Percentiles rank a stretch among this genome's conserved stretches.
Conservation (phyloP, 1,139 yeast genomes). For the Nakaseomyces glabratus region DNA sequence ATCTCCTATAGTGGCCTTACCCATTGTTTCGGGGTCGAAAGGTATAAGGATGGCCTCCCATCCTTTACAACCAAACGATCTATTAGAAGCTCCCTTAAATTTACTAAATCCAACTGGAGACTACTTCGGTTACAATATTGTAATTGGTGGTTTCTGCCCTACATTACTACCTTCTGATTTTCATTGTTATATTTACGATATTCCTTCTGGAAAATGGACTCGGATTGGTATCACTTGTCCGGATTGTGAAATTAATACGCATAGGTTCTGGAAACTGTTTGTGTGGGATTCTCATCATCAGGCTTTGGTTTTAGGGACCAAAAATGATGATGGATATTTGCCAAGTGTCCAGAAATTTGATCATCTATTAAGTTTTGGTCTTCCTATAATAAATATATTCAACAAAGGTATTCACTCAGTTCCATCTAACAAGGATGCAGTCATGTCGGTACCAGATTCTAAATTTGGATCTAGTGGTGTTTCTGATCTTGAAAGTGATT, state of each 20-base stretch:
- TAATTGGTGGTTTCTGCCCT: slow-evolving; percentile 47
- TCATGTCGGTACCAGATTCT: not conserved
- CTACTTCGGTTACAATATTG: slow-evolving; percentile 53
- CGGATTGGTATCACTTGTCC: slow-evolving; percentile 46
- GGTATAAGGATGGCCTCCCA: slow-evolving; percentile 20
- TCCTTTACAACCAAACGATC: slow-evolving; percentile 12
- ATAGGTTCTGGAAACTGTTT: slow-evolving; percentile 57
- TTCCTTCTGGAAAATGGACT: slow-evolving; percentile 58
- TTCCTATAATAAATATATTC: slow-evolving; percentile 56
- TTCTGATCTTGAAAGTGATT: slow-evolving; percentile 4
- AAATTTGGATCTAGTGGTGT: not conserved
- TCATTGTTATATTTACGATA: slow-evolving; percentile 52
- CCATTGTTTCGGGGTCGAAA: slow-evolving; percentile 19
- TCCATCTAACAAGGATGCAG: slow-evolving; percentile 5
- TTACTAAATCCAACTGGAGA: slow-evolving; percentile 52
- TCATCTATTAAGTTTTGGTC: slow-evolving; percentile 46
- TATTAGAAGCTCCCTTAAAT: slow-evolving; percentile 25
- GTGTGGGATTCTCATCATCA: slow-evolving; percentile 73
- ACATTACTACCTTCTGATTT: slow-evolving; percentile 36
- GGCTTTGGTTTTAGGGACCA: slow-evolving; percentile 46
- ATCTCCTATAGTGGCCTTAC: slow-evolving; percentile 24
- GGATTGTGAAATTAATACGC: slow-evolving; percentile 46
- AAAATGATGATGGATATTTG: slow-evolving; percentile 39
- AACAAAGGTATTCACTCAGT: slow-evolving; percentile 17
- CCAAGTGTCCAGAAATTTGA: slow-evolving; percentile 54